phyloP scores from a whole-genome alignment of 2,329 filamentous ascomycete genomes.

The Elsinoe perseae region DNA sequence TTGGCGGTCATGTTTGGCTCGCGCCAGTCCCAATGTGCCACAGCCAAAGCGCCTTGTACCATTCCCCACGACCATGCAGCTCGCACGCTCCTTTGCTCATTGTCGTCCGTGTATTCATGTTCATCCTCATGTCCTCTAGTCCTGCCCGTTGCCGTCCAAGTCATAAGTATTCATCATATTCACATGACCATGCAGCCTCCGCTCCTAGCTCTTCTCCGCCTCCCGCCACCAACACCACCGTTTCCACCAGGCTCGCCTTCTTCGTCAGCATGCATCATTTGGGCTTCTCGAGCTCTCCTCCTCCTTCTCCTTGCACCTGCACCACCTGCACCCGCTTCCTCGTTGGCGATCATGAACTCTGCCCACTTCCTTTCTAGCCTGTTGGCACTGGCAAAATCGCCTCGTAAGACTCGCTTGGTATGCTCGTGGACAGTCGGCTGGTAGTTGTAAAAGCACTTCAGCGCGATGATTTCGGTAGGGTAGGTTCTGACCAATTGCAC shows the following conservation, averaged over 20 bases:
- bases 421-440: conserved; percentile 94
- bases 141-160: not conserved
- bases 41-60: conserved; percentile 3
- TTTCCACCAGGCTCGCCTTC: conserved; percentile 20
- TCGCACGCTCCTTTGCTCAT: not conserved
- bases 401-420: conserved; percentile 71
- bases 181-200: conserved; percentile 44
- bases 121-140: not conserved
- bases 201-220: conserved; percentile 41
- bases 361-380: conserved; percentile 88
- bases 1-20: not conserved
- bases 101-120: not conserved
- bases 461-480: conserved; percentile 68
- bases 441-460: conserved; percentile 94
- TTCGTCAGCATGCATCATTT: conserved; percentile 71
- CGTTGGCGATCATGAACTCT: conserved; percentile 84
- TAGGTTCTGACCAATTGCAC: conserved; percentile 39
- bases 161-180: conserved; percentile 19
- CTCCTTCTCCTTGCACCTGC: conserved; percentile 61
- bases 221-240: conserved; percentile 25
- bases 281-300: conserved; percentile 71
- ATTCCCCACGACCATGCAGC: not conserved
- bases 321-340: conserved; percentile 68
- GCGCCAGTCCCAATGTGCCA: not conserved
- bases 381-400: conserved; percentile 65